These are phyloP conservation scores for Auricularia sp. DNA, from an alignment of 768 basidiomycete species.

Conservation along the genomic window DNA sequence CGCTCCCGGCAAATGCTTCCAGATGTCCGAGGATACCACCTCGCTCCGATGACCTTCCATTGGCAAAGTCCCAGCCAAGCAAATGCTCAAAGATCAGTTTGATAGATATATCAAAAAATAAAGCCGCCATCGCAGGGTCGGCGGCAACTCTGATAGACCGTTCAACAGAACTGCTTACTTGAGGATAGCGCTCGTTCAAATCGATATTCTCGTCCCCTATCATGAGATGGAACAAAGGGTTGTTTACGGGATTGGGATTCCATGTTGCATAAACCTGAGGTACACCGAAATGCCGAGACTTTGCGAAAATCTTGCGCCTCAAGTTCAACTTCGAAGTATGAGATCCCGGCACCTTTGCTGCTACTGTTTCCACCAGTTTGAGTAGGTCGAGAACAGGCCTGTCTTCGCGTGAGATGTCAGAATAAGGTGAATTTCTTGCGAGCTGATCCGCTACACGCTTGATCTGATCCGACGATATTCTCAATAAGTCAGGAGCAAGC, in stretches of 20 bases:
- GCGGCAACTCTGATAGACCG: constrained; percentile 17
- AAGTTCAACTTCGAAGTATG: constrained; percentile 18
- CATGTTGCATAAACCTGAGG: constrained; percentile 19
- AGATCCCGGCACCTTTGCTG: constrained; percentile 23
- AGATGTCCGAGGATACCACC: constrained; percentile 23
- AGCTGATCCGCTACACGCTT: constrained; percentile 4
- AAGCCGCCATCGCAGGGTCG: constrained; percentile 26
- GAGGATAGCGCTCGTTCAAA: constrained; percentile 12
- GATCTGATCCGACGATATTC: constrained; percentile 3
- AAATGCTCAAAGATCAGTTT: constrained; percentile 18
- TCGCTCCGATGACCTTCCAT: background rate
- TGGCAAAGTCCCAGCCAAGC: constrained; percentile 19
- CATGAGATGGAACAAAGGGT: constrained; percentile 23
- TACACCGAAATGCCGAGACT: constrained; percentile 21
- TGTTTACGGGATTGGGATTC: constrained; percentile 16
- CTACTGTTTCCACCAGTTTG: constrained; percentile 19
- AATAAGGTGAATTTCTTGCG: constrained; percentile 3
- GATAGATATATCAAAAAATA: constrained; percentile 23
- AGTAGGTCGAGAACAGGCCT: constrained; percentile 15
- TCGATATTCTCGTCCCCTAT: constrained; percentile 13
- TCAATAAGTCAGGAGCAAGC: constrained; percentile 10
- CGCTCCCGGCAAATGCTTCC: constrained; percentile 19
- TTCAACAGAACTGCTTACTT: constrained; percentile 7
- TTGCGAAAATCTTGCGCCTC: constrained; percentile 18
- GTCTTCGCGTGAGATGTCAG: constrained; percentile 11